A percentile compares a stretch with the other conserved stretches of the same genome.
Conservation (phyloP, 1,284 basidiomycete species). For the Hemileia vastatrix region DNA sequence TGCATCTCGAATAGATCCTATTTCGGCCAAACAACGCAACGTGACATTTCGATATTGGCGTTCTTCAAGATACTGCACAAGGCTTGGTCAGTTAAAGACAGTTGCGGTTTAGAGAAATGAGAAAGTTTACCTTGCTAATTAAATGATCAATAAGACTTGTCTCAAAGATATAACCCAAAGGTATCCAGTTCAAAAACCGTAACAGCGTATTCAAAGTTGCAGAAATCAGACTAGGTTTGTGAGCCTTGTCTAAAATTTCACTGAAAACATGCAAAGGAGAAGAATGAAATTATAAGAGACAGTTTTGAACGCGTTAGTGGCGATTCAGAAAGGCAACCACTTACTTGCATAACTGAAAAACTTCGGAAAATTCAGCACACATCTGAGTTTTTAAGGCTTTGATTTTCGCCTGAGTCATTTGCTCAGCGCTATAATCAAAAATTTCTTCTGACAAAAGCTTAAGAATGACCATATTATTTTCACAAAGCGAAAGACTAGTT, state of each 20-base stretch:
- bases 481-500: slow-evolving; percentile 89
- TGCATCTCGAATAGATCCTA: slow-evolving; percentile 73
- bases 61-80: slow-evolving; percentile 77
- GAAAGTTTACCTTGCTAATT: slow-evolving; percentile 45
- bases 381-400: slow-evolving; percentile 96
- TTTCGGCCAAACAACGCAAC: slow-evolving; percentile 95
- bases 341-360: slow-evolving; percentile 24
- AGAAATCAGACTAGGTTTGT: slow-evolving; percentile 88
- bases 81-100: too few relatives aligned
- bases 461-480: slow-evolving; percentile 99
- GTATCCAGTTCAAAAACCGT: slow-evolving; percentile 98
- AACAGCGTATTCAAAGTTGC: slow-evolving; percentile 92
- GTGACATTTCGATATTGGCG: slow-evolving; percentile 97
- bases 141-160: slow-evolving; percentile 94
- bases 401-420: slow-evolving; percentile 97
- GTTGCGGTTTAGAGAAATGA: background rate
- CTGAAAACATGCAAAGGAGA: slow-evolving; percentile 59
- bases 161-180: slow-evolving; percentile 97
- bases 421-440: slow-evolving; percentile 97
- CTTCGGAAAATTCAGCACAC: slow-evolving; percentile 88
- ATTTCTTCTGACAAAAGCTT: slow-evolving; percentile 97
- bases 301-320: slow-evolving; percentile 47
- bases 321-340: slow-evolving; percentile 50
- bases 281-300: background rate
- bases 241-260: slow-evolving; percentile 95